These are phyloP conservation scores for Globisporangium middletonii DNA, from an alignment of 352 stramenopile species.

Conservation along the genomic window DNA sequence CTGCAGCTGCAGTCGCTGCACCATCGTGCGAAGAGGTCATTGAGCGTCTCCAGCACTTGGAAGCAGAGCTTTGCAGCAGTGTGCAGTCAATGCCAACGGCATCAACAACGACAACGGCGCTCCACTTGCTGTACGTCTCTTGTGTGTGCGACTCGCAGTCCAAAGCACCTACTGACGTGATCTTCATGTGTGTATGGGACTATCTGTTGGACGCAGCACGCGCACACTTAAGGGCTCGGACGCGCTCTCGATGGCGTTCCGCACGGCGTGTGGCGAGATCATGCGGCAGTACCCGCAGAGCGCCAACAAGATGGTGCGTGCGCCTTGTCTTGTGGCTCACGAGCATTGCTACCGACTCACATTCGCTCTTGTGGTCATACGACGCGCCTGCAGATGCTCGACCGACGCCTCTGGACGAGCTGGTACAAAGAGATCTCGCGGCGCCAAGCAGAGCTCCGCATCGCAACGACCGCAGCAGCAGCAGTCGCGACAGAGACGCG, in stretches of 20 bases:
- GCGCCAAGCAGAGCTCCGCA: constrained; percentile 15
- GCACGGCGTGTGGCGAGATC: constrained; percentile 29
- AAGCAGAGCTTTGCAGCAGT: too few relatives aligned
- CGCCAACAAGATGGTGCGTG: constrained; percentile 28
- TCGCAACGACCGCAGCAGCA: neutral
- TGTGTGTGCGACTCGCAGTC: too few relatives aligned
- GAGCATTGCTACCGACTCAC: neutral
- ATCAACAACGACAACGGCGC: too few relatives aligned
- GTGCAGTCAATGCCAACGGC: too few relatives aligned
- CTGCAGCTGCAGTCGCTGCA: neutral
- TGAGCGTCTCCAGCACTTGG: too few relatives aligned
- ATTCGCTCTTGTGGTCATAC: neutral
- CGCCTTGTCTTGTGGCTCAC: too few relatives aligned
- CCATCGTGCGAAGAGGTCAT: too few relatives aligned
- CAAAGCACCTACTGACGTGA: too few relatives aligned
- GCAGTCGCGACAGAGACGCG: constrained; percentile 1
- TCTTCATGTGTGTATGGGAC: neutral
- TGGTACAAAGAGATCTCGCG: constrained; percentile 56
- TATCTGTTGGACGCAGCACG: neutral
- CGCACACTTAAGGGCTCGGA: neutral
- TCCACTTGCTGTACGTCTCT: too few relatives aligned
- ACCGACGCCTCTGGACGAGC: constrained; percentile 52
- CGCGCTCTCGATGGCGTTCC: constrained; percentile 13
- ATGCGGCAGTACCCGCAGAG: constrained; percentile 27
- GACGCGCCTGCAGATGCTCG: constrained; percentile 24